A percentile compares a stretch with the other conserved stretches of the same genome.
phyloP scores from a whole-genome alignment of 805 yeast genomes.

The Saturnispora zaruensis region DNA sequence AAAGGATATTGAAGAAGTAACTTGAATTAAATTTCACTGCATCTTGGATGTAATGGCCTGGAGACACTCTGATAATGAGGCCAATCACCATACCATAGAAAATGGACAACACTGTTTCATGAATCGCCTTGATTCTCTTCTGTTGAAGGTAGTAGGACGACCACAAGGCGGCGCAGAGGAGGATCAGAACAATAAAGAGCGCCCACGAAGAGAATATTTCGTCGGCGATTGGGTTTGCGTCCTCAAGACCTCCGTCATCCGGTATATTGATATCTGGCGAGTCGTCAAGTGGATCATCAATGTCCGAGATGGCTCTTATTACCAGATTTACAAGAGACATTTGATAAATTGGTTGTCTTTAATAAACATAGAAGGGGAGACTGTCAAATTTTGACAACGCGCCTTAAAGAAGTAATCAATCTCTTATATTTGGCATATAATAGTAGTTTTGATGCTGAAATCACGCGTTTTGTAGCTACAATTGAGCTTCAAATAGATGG shows the following conservation, averaged over 20 bases:
- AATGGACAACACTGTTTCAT: constrained; percentile 92
- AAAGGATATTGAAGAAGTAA: constrained; percentile 84
- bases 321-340: constrained; percentile 4
- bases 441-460: no score
- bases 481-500: background rate
- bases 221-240: constrained; percentile 77
- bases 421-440: background rate
- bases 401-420: background rate
- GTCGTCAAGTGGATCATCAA: constrained; percentile 29
- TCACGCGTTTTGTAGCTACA: background rate
- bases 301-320: constrained; percentile 3
- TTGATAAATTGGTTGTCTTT: background rate
- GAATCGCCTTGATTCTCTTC: constrained; percentile 87
- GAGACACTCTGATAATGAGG: constrained; percentile 75
- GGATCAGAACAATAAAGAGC: constrained; percentile 69
- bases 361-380: background rate
- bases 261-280: constrained; percentile 38
- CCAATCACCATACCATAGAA: constrained; percentile 98
- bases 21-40: constrained; percentile 92
- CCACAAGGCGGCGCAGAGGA: constrained; percentile 87
- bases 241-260: constrained; percentile 44
- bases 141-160: constrained; percentile 90
- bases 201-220: constrained; percentile 99
- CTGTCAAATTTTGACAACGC: background rate
- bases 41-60: constrained; percentile 96